Evolutionary conservation across 169 alveolate genomes (phyloP), one percentile per base, ranked within the genome.

Genomic region (Eimeria maxima): DNA sequence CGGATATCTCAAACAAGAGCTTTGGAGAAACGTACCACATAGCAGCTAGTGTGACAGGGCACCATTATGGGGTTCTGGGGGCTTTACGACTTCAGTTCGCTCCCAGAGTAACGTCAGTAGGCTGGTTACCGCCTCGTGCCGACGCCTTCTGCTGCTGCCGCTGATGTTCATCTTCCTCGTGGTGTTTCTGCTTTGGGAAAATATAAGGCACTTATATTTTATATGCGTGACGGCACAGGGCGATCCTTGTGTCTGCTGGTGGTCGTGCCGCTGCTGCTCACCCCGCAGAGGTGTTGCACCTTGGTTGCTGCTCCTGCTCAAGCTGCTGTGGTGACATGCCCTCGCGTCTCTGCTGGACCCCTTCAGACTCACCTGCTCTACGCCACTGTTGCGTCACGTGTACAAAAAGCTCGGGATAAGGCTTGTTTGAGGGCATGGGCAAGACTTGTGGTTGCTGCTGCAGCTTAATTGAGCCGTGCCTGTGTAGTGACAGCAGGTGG

Each of bases 381-480:
- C 45, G 22, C 90, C 90, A 81, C 73, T 24, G 74, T 16, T 55
- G 69, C 69, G 90, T 50, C 50, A 81, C 63, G 69, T 81, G 90
- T 18, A 81, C 90, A 38, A 24, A 81, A 50, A 81, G n/a, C 71
- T 81, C 90, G 2, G 90, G 71, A 27, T 81, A 81, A 13, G 90
- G 90, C 20, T 81, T 81, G 45, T 27, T 81, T 20, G 71, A 53
- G 22, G 90, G 71, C 90, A 53, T 81, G 71, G 67, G 6, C 6
- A 81, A 50, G 63, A 22, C 29, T 33, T 81, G 90, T 42, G 71
- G 74, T 53, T 27, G 74, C 73, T 81, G 90, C 53, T 81, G 42
- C 73, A 81, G 90, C 14, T 24, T 81, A 29, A 81, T 81, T 13
- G 90, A 81, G 50, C 90, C 90, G 44, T 81, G 90, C 29, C 71